These are phyloP conservation scores for Allomyces javanicus DNA, from an alignment of 192 early-diverging fungal species.

Conservation along the genomic window DNA sequence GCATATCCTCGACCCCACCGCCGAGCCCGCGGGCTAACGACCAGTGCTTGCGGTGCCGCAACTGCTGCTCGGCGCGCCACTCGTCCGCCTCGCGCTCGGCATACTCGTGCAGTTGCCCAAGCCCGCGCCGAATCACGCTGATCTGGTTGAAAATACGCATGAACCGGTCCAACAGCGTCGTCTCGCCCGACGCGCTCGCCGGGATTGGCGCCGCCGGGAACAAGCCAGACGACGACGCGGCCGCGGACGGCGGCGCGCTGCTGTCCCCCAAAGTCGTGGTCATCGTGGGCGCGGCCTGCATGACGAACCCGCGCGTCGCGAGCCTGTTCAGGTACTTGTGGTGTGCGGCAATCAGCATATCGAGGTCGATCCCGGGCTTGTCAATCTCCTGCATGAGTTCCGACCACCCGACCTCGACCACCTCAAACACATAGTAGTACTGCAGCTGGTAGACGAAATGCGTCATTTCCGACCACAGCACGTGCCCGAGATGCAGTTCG, in stretches of 20 bases:
- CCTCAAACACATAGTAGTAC: slow-evolving; percentile 82
- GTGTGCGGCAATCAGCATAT: slow-evolving; percentile 62
- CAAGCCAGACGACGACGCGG: neutral
- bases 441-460: slow-evolving; percentile 89
- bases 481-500: slow-evolving; percentile 44
- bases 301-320: slow-evolving; percentile 40
- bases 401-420: slow-evolving; percentile 78
- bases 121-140: slow-evolving; percentile 24
- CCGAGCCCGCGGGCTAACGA: no score
- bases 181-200: slow-evolving; percentile 1
- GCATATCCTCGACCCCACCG: no score
- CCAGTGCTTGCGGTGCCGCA: no score
- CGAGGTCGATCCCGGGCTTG: slow-evolving; percentile 47
- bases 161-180: slow-evolving; percentile 21
- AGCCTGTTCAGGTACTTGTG: slow-evolving; percentile 49
- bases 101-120: slow-evolving; percentile 28
- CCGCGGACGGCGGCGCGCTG: neutral
- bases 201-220: neutral
- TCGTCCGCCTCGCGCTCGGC: neutral
- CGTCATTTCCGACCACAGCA: slow-evolving; percentile 67
- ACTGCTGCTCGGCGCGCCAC: no score
- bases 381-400: slow-evolving; percentile 37
- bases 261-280: slow-evolving; percentile 11
- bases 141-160: slow-evolving; percentile 41
- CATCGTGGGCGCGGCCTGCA: slow-evolving; percentile 15